Percentiles rank a stretch among this genome's conserved stretches.
phyloP scores from a whole-genome alignment of 2,329 filamentous ascomycete genomes.

The Chrysoporthe cubensis region DNA sequence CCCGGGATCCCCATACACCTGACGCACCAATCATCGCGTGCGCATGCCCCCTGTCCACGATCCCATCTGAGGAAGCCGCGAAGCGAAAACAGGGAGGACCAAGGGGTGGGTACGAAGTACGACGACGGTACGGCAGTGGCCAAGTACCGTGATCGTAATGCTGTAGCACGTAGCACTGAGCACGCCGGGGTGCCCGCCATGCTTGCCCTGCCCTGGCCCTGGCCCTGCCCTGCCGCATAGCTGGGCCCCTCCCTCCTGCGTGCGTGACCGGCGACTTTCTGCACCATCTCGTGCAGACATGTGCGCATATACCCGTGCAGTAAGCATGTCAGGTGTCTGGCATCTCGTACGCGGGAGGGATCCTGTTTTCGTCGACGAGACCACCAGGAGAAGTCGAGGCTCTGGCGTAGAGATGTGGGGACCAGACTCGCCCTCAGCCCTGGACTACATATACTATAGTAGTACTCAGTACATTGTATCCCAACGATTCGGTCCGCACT shows the following conservation, averaged over 20 bases:
- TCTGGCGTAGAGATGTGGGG: not conserved
- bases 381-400: not conserved
- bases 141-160: not conserved
- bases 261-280: no score
- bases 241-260: not conserved
- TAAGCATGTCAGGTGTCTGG: not conserved
- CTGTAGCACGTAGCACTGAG: not conserved
- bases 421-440: not conserved
- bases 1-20: not conserved
- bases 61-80: not conserved
- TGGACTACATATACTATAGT: no score
- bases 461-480: no score
- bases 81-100: no score
- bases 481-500: not conserved
- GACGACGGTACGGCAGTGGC: no score
- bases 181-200: no score
- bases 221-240: not conserved
- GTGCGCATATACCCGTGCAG: not conserved
- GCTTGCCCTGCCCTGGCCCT: no score
- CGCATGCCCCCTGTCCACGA: not conserved
- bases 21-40: constrained; percentile 27
- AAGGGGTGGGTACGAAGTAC: no score
- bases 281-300: not conserved
- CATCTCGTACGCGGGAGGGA: no score
- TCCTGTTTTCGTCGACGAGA: not conserved